Base-by-base conservation (phyloP, 371 early-diverging fungal genomes). In the Smittium culicis region DNA sequence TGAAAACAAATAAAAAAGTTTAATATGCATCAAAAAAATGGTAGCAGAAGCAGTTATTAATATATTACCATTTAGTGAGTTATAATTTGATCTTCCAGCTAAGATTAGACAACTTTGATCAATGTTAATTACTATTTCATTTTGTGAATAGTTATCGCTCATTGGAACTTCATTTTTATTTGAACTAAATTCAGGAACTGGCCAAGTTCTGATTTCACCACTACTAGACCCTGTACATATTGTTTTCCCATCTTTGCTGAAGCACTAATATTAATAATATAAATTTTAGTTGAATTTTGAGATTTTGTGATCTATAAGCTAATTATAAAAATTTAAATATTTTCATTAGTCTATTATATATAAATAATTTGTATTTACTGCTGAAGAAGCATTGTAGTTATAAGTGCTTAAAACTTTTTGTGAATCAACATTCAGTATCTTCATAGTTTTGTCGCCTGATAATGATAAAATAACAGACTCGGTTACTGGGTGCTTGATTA, bases 341-440 rank as follows among this genome's bases (percentile, higher is more conserved):
- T n/a, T n/a, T n/a, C n/a, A n/a, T n/a, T n/a, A n/a, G n/a, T n/a
- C n/a, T n/a, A n/a, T n/a, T n/a, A n/a, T n/a, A n/a, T n/a, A n/a
- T n/a, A n/a, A 45, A 16, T 1, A 71, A 0, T 55, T 31, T 57
- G 35, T 33, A 69, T 83, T 77, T 79, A 85, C 86, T 28, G 81
- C 77, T 1, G 83, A 84, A 0, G 83, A 81, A 25, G 86, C 85
- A 33, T 82, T 81, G 35, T 74, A 76, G 61, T 83, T 80, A 74
- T 84, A 88, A 8, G 83, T 68, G n/a, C 77, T 76, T 35, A 91
- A 67, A 67, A 87, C 83, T 66, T 79, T 77, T n/a, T 79, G 76
- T 11, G 78, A 83, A n/a, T 82, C 77, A 31, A 93, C 74, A 69
- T 91, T 87, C 96, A 96, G 96, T 60, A 91, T 73, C 63, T 93